phyloP scores from a whole-genome alignment of 352 stramenopile genomes.

The Plasmopara muralis region DNA sequence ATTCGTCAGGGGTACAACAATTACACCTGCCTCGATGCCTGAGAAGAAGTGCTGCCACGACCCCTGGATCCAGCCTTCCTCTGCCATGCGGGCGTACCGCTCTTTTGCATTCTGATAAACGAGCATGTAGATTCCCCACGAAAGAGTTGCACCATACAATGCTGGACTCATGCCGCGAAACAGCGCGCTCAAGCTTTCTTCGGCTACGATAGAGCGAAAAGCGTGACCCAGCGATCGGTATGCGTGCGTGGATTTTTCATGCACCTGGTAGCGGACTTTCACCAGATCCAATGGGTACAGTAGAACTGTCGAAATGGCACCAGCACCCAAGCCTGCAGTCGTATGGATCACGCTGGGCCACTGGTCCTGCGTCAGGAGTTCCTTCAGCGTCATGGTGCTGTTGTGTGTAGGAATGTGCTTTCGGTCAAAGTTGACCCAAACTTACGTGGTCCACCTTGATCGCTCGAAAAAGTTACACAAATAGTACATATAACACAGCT shows the following conservation, averaged over 20 bases:
- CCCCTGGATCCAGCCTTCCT: slow-evolving; percentile 61
- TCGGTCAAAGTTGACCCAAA: background rate
- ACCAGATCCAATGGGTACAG: slow-evolving; percentile 97
- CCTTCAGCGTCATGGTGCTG: slow-evolving; percentile 26
- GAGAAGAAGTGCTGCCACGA: slow-evolving; percentile 82
- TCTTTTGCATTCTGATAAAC: slow-evolving; percentile 96
- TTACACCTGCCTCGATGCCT: slow-evolving; percentile 64
- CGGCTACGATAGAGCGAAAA: slow-evolving; percentile 65
- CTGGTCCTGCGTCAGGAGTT: slow-evolving; percentile 53
- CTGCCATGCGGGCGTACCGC: slow-evolving; percentile 62
- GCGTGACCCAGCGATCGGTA: slow-evolving; percentile 68
- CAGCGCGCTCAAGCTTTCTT: slow-evolving; percentile 85
- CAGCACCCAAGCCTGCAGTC: slow-evolving; percentile 60
- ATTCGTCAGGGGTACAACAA: slow-evolving; percentile 97
- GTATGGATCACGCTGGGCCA: slow-evolving; percentile 65
- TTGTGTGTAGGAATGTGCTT: no score
- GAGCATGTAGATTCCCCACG: slow-evolving; percentile 98
- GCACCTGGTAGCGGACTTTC: slow-evolving; percentile 96
- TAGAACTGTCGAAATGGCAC: slow-evolving; percentile 70
- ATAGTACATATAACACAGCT: no score
- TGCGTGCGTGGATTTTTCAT: slow-evolving; percentile 72
- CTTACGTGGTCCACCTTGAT: background rate
- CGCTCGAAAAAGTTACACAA: background rate
- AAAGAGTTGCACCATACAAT: slow-evolving; percentile 92
- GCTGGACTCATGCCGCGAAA: slow-evolving; percentile 94